Evolutionary conservation across 2,329 filamentous ascomycete genomes (phyloP).

Genomic region (Diaporthe ampelina): DNA sequence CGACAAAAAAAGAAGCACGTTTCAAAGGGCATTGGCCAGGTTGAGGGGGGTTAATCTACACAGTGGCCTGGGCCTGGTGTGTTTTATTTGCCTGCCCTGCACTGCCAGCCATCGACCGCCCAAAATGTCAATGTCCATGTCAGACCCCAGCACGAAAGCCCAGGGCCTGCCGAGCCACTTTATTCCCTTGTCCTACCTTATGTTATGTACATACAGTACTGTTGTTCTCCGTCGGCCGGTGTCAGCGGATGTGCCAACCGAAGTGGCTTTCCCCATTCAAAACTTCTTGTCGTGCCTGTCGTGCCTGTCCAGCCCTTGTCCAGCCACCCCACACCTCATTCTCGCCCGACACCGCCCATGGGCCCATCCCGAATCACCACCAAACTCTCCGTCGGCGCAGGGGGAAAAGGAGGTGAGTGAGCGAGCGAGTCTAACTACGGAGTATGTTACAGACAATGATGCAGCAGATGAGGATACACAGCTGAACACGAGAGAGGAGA

Average conservation of each 20-base stretch:
- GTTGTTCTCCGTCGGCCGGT: slow-evolving; percentile 10
- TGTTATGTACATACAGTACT: neutral
- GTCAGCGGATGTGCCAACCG: slow-evolving; percentile 36
- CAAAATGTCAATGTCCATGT: slow-evolving; percentile 27
- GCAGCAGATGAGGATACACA: neutral
- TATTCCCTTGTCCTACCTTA: slow-evolving; percentile 15
- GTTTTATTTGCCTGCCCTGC: slow-evolving; percentile 24
- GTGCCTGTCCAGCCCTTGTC: slow-evolving; percentile 22
- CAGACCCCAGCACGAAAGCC: slow-evolving; percentile 10
- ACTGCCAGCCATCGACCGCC: slow-evolving; percentile 16
- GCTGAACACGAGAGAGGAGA: neutral
- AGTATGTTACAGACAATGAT: neutral
- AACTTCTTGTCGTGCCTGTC: slow-evolving; percentile 27
- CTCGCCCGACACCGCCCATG: slow-evolving; percentile 35
- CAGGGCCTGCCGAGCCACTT: slow-evolving; percentile 30
- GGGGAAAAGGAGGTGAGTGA: slow-evolving; percentile 36
- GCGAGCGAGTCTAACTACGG: neutral
- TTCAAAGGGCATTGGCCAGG: slow-evolving; percentile 33
- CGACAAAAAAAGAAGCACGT: slow-evolving; percentile 33
- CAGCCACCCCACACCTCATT: slow-evolving; percentile 35
- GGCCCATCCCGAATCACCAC: slow-evolving; percentile 30
- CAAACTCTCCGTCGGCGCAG: slow-evolving; percentile 19
- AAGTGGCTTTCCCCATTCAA: slow-evolving; percentile 35
- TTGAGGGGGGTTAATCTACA: neutral
- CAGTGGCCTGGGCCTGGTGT: neutral